Percentiles rank a stretch among this genome's conserved stretches.
Conservation (phyloP, 2,329 filamentous ascomycete species). For the Paramyrothecium sp. region DNA sequence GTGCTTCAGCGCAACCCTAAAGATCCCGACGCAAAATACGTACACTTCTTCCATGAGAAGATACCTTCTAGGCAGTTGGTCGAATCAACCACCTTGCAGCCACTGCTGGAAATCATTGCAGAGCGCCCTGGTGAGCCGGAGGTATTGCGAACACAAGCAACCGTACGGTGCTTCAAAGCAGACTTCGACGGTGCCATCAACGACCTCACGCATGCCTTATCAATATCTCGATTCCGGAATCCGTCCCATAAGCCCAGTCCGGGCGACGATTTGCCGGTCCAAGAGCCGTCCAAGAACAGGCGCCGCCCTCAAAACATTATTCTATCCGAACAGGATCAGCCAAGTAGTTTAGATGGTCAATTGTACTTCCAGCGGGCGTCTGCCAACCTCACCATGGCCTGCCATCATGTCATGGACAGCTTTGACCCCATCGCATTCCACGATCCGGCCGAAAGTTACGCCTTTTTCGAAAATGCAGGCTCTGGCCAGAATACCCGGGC, state of each 20-base stretch:
- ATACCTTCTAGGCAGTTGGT: slow-evolving; percentile 74
- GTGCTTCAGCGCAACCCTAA: slow-evolving; percentile 69
- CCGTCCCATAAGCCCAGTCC: slow-evolving; percentile 52
- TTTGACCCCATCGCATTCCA: slow-evolving; percentile 28
- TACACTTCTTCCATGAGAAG: slow-evolving; percentile 93
- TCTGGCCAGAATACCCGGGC: background rate
- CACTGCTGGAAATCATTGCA: slow-evolving; percentile 66
- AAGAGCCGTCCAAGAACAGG: slow-evolving; percentile 21
- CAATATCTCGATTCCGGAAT: slow-evolving; percentile 49
- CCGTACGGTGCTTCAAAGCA: slow-evolving; percentile 73
- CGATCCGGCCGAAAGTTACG: background rate
- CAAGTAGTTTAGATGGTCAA: slow-evolving; percentile 72
- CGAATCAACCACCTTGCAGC: slow-evolving; percentile 66
- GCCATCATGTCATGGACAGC: slow-evolving; percentile 58
- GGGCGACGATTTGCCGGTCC: slow-evolving; percentile 44
- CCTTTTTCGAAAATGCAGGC: background rate
- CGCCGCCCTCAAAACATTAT: slow-evolving; percentile 31
- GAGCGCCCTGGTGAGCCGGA: slow-evolving; percentile 63
- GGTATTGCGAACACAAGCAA: slow-evolving; percentile 69
- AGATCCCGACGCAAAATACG: slow-evolving; percentile 76
- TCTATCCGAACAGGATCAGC: slow-evolving; percentile 52
- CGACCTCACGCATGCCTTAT: slow-evolving; percentile 69
- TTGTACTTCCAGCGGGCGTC: slow-evolving; percentile 74
- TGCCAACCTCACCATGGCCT: slow-evolving; percentile 71
- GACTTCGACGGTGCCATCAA: slow-evolving; percentile 68